Percentiles rank a stretch among this genome's conserved stretches.
phyloP scores from a whole-genome alignment of 306 rosid species.

The Cicer yamashitae region DNA sequence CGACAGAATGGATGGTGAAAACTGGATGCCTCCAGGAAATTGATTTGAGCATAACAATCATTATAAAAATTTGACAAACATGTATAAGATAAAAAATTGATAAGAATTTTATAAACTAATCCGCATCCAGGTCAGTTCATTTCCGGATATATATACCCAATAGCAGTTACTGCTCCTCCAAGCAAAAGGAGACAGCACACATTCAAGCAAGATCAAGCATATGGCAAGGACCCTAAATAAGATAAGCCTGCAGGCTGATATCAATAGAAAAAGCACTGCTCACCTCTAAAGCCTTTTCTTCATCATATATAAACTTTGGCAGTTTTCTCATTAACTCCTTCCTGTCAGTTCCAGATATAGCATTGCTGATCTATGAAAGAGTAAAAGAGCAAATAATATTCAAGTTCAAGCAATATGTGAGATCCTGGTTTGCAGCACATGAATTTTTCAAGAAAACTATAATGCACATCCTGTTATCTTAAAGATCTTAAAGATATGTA shows the following conservation, averaged over 20 bases:
- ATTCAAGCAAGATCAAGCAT: conserved; percentile 5
- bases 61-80: conserved; percentile 21
- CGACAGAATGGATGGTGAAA: conserved; percentile 25
- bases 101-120: conserved; percentile 2
- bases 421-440: conserved; percentile 17
- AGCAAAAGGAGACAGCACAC: conserved; percentile 26
- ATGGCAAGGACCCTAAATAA: not conserved
- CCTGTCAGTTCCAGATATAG: conserved; percentile 80
- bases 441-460: conserved; percentile 17
- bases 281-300: conserved; percentile 97
- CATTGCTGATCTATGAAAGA: conserved; percentile 81
- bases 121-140: conserved; percentile 5
- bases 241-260: conserved; percentile 39
- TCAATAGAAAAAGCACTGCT: conserved; percentile 44
- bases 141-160: not conserved
- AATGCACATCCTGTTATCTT: conserved; percentile 13
- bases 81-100: conserved; percentile 1
- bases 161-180: not conserved
- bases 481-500: conserved; percentile 16
- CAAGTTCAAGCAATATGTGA: conserved; percentile 36
- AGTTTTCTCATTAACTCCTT: conserved; percentile 93
- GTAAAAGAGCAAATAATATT: conserved; percentile 31
- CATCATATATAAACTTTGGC: conserved; percentile 94
- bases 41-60: conserved; percentile 33
- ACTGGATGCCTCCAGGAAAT: not conserved